Percentiles rank a stretch among this genome's conserved stretches.
phyloP scores from a whole-genome alignment of 2,329 filamentous ascomycete genomes.

The Meredithiella fracta region DNA sequence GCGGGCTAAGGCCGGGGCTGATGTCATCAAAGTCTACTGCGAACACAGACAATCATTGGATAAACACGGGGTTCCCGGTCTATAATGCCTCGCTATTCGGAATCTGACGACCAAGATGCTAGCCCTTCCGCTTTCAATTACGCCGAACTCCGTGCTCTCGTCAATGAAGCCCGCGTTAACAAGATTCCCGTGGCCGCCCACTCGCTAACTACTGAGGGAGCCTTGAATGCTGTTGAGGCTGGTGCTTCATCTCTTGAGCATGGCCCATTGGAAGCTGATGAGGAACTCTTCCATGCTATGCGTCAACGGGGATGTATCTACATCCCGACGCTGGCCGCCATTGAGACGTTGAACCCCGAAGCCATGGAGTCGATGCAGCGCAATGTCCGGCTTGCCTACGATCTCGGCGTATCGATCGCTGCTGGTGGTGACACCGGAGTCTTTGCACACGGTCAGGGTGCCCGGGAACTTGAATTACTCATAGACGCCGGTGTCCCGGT shows the following conservation, averaged over 20 bases:
- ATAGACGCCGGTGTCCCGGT: constrained; percentile 32
- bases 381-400: constrained; percentile 28
- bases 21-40: constrained; percentile 36
- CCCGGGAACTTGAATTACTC: constrained; percentile 37
- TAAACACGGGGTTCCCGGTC: constrained; percentile 19
- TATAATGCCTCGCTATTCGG: constrained; percentile 22
- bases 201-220: constrained; percentile 25
- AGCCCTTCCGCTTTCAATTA: constrained; percentile 30
- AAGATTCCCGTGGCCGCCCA: constrained; percentile 29
- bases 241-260: constrained; percentile 34
- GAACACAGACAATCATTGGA: constrained; percentile 18
- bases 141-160: constrained; percentile 34
- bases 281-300: constrained; percentile 29
- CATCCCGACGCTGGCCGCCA: constrained; percentile 35
- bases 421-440: constrained; percentile 38
- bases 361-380: constrained; percentile 21
- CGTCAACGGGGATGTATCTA: constrained; percentile 29
- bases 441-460: constrained; percentile 36
- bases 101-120: constrained; percentile 20
- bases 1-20: constrained; percentile 31
- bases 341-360: constrained; percentile 21
- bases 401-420: constrained; percentile 32
- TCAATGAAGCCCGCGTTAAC: constrained; percentile 28
- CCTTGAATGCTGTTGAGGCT: constrained; percentile 29
- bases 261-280: constrained; percentile 21